These are phyloP conservation scores for Rhizoctonia solani DNA, from an alignment of 1,284 basidiomycete species.

Conservation along the genomic window DNA sequence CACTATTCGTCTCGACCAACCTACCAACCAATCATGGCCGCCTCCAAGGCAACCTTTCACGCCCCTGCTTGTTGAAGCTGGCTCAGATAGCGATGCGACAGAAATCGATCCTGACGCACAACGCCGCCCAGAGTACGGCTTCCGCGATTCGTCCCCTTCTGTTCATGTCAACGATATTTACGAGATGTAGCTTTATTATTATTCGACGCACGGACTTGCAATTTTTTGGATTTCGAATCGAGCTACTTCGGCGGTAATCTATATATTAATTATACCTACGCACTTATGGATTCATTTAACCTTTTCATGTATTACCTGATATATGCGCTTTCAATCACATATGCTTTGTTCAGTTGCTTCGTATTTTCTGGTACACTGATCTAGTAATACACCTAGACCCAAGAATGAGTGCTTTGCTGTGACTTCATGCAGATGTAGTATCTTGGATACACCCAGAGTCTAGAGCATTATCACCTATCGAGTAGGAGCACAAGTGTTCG, in stretches of 20 bases:
- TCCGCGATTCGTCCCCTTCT: background rate
- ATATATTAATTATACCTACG: background rate
- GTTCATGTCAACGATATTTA: slow-evolving; percentile 19
- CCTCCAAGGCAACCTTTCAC: slow-evolving; percentile 9
- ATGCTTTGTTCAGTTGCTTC: too few relatives aligned
- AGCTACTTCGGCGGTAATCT: background rate
- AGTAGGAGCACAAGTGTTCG: too few relatives aligned
- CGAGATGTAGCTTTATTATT: slow-evolving; percentile 9
- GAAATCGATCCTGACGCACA: slow-evolving; percentile 28
- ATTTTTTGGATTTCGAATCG: background rate
- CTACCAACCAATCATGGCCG: slow-evolving; percentile 14
- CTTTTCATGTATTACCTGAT: background rate
- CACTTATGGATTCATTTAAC: background rate
- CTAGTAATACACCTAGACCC: too few relatives aligned
- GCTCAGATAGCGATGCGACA: background rate
- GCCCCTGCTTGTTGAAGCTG: background rate
- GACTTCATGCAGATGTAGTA: too few relatives aligned
- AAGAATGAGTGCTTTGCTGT: too few relatives aligned
- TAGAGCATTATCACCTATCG: too few relatives aligned
- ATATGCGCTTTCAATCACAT: background rate
- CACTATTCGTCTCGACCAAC: slow-evolving; percentile 4
- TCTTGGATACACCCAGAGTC: too few relatives aligned
- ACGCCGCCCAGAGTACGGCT: slow-evolving; percentile 13
- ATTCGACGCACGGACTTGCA: background rate
- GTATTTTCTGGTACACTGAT: background rate